Evolutionary conservation across 2,329 filamentous ascomycete species (phyloP).

Genomic region (Diaporthe velutina): DNA sequence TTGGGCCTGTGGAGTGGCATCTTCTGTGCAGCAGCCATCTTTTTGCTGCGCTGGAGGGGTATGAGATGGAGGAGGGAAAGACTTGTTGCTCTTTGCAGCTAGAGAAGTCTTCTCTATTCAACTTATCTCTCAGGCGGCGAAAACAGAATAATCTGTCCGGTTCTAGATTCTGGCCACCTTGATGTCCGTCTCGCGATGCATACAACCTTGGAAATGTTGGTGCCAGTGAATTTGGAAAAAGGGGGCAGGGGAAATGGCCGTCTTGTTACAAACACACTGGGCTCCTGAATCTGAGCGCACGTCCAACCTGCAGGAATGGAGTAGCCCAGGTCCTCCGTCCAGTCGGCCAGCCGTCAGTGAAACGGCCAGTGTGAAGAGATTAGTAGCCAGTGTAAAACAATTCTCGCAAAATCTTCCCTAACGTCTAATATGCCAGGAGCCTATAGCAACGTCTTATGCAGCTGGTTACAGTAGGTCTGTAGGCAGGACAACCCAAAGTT

Average conservation of each 20-base stretch:
- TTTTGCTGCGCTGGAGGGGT: not conserved
- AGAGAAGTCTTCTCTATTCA: not conserved
- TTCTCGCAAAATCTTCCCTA: not conserved
- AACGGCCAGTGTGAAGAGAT: not conserved
- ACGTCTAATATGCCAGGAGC: not conserved
- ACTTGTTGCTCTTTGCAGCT: not conserved
- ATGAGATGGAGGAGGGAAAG: not conserved
- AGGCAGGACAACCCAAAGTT: not conserved
- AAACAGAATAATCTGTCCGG: not conserved
- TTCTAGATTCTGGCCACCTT: not conserved
- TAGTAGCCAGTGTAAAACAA: not conserved
- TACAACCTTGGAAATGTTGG: not conserved
- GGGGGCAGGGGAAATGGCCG: constrained; percentile 4
- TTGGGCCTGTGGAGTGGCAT: constrained; percentile 11
- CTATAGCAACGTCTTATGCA: not conserved
- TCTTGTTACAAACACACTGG: constrained; percentile 6
- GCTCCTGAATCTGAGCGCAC: not conserved
- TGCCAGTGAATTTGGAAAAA: not conserved
- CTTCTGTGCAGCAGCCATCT: not conserved
- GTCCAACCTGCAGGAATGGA: not conserved
- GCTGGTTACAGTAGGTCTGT: not conserved
- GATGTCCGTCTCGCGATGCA: not conserved
- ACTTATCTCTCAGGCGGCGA: not conserved
- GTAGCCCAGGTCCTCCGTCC: too few species aligned
- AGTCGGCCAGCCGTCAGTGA: not conserved